Evolutionary conservation across 257 asterid species (phyloP), one percentile per base, ranked within the genome.

Genomic region (Forsythia suspensa): DNA sequence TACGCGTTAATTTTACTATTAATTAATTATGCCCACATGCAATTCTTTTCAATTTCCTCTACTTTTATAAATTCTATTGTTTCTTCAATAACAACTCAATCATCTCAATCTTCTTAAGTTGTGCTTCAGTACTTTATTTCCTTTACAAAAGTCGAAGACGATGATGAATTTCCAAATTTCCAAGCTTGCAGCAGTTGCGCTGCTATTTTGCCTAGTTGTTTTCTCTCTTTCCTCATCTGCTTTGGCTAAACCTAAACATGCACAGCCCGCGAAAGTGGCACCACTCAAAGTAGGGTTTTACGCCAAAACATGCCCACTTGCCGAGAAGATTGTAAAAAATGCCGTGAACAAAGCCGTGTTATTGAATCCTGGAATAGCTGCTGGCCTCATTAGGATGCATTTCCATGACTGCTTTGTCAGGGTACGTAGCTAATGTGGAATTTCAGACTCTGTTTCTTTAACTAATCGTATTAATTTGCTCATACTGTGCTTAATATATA

Each of bases 341-440:
- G 85, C 44, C 9, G 95, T 90, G 3, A 46, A 82, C 74, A 82
- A 89, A 16, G 88, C 83, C 3, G 80, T 84, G 4, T 51, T 85
- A 0, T 63, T n/a, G 41, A 90, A 86, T 79, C 89, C 89, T 4
- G 95, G 94, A 38, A 65, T 90, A 11, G 97, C 85, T 40, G 95
- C 94, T 16, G 97, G 95, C 59, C 90, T 92, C 24, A 82, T 92
- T 44, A 74, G 97, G 72, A 15, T 90, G 82, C 96, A 90, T 81
- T 90, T 92, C 80, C 97, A 90, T 57, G 97, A 92, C 75, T 92
- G 97, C 80, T 92, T 92, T 65, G 91, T 92, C 51, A 70, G 91
- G 92, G 97, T 92, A 88, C 15, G 71, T 66, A 21, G 24, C 24
- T 24, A 24, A 24, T 24, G 24, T 24, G 24, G 24, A 24, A 24